phyloP scores from a whole-genome alignment of 1,284 basidiomycete genomes.

The Flammula alnicola region DNA sequence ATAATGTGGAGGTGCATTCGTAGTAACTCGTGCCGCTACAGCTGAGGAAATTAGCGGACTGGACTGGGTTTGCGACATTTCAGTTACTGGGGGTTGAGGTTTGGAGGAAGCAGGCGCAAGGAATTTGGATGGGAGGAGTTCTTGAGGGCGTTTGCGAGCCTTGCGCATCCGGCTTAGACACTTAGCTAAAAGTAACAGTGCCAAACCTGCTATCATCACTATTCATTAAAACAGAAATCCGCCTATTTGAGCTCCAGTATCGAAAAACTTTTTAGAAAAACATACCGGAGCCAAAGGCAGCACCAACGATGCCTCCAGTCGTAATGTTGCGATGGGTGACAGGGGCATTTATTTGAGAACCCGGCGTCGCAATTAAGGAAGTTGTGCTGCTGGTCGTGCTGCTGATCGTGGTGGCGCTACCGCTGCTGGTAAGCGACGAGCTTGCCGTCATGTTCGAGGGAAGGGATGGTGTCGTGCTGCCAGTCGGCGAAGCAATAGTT shows the following conservation, averaged over 20 bases:
- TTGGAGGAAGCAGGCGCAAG: constrained; percentile 12
- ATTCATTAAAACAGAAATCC: background rate
- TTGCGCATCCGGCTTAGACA: constrained; percentile 28
- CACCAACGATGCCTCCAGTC: constrained; percentile 32
- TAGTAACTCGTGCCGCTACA: constrained; percentile 16
- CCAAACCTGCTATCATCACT: constrained; percentile 31
- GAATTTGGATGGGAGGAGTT: constrained; percentile 18
- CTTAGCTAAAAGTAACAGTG: constrained; percentile 28
- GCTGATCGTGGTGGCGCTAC: background rate
- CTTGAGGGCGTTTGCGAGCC: constrained; percentile 28
- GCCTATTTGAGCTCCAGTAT: background rate
- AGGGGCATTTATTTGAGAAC: background rate
- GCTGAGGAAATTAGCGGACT: constrained; percentile 22
- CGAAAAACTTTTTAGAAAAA: background rate
- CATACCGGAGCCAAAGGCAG: constrained; percentile 30
- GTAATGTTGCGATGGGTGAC: constrained; percentile 22
- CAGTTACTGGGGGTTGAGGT: constrained; percentile 11
- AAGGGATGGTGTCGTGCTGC: background rate
- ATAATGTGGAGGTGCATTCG: constrained; percentile 15
- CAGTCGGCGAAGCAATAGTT: background rate
- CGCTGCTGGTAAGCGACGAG: background rate
- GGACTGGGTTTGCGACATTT: constrained; percentile 26
- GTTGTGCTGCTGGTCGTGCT: background rate
- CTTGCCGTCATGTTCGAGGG: too few species aligned
- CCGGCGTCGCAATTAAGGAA: constrained; percentile 2